Evolutionary conservation across 208 protist genomes (phyloP).

Genomic region (Crithidia acanthocephali): DNA sequence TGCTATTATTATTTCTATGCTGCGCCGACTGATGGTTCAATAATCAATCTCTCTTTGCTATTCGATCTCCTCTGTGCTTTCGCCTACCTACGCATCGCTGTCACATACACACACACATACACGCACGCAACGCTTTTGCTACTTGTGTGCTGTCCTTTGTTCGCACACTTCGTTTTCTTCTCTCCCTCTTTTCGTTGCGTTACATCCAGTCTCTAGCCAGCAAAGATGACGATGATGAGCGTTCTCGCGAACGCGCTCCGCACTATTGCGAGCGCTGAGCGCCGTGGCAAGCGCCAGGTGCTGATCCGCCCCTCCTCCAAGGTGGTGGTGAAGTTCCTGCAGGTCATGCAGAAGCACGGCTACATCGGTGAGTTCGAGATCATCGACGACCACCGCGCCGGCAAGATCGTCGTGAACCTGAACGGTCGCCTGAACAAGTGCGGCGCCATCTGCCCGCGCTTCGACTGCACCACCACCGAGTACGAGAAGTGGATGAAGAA

Average conservation of each 20-base stretch:
- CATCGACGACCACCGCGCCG: constrained; percentile 99
- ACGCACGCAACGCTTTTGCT: too few relatives aligned
- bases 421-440: constrained; percentile 99
- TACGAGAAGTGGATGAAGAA: constrained; percentile 99
- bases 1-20: too few relatives aligned
- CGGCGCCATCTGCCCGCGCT: constrained; percentile 99
- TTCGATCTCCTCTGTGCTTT: too few relatives aligned
- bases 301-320: constrained; percentile 99
- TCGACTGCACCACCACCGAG: constrained; percentile 96
- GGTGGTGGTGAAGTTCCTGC: constrained; percentile 99
- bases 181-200: too few relatives aligned
- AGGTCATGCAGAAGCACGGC: constrained; percentile 99
- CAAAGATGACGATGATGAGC: constrained; percentile 99
- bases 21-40: too few relatives aligned
- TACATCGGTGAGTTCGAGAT: constrained; percentile 99
- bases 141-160: too few relatives aligned
- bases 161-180: neutral
- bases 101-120: too few relatives aligned
- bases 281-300: constrained; percentile 99
- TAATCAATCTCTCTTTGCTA: too few relatives aligned
- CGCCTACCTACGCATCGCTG: too few relatives aligned
- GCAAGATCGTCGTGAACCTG: constrained; percentile 99
- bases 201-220: too few relatives aligned
- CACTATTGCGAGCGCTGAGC: constrained; percentile 99
- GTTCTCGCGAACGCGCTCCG: constrained; percentile 99